A percentile compares a stretch with the other conserved stretches of the same genome.
phyloP scores from a whole-genome alignment of 2,329 filamentous ascomycete genomes.

The Epichloe bromicola region DNA sequence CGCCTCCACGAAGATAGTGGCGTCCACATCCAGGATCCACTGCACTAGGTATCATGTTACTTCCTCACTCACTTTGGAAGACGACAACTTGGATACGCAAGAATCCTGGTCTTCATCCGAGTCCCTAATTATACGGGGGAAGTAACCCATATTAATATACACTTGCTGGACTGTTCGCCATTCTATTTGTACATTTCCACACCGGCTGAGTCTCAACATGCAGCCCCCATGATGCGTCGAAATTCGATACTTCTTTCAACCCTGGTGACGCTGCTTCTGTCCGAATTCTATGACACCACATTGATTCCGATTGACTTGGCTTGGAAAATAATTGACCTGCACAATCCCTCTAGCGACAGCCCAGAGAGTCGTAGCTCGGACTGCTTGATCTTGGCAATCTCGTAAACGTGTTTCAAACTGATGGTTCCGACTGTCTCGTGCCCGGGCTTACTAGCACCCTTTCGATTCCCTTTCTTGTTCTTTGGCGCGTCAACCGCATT shows the following conservation, averaged over 20 bases:
- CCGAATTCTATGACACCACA: constrained; percentile 43
- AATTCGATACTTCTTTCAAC: neutral
- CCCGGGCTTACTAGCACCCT: constrained; percentile 64
- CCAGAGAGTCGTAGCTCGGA: constrained; percentile 62
- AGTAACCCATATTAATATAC: neutral
- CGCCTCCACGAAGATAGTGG: no score
- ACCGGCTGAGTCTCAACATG: neutral
- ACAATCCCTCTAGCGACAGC: constrained; percentile 55
- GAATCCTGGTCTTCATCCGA: no score
- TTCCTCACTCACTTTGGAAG: no score
- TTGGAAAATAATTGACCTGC: constrained; percentile 61
- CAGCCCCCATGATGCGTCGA: neutral
- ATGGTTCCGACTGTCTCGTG: constrained; percentile 72
- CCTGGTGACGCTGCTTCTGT: neutral
- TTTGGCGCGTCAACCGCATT: constrained; percentile 64
- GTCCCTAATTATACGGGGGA: no score
- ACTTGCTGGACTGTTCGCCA: neutral
- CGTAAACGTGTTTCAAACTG: constrained; percentile 89
- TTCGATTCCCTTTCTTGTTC: constrained; percentile 61
- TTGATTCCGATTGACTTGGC: constrained; percentile 63
- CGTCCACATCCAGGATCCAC: no score
- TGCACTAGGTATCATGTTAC: no score
- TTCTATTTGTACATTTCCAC: neutral
- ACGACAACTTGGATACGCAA: no score
- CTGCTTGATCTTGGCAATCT: constrained; percentile 96